A percentile compares a stretch with the other conserved stretches of the same genome.
Conservation (phyloP, 305 asterid genomes). For the Withania somnifera region DNA sequence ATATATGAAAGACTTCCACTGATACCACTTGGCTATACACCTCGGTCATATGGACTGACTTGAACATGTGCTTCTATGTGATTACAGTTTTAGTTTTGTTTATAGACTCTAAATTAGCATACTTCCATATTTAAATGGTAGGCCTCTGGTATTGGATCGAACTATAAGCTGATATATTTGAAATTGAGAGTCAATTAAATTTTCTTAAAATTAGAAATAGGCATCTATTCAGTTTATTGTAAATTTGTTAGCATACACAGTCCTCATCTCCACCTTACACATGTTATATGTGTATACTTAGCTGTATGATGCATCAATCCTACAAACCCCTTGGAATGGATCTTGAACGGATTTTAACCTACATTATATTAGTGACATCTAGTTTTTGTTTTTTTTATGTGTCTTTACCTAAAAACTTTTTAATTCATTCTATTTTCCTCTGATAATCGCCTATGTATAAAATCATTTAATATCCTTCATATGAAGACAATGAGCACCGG, state of each 20-base stretch:
- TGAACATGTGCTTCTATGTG: background rate
- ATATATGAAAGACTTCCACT: background rate
- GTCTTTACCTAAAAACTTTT: background rate
- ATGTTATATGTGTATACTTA: background rate
- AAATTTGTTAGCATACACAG: background rate
- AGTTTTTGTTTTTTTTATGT: background rate
- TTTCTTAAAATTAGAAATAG: background rate
- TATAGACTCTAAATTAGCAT: background rate
- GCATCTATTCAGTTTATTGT: background rate
- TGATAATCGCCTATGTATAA: background rate
- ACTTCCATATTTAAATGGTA: background rate
- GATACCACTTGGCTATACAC: background rate
- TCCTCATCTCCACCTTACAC: background rate
- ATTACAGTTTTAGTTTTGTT: background rate
- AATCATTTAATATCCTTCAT: background rate
- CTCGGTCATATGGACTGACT: background rate
- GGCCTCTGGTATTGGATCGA: background rate
- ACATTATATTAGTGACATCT: background rate
- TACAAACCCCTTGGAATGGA: background rate
- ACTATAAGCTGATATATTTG: background rate
- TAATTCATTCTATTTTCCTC: background rate
- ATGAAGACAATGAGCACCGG: background rate
- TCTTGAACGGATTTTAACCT: background rate
- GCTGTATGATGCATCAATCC: background rate
- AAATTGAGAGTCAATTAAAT: background rate